Percentiles rank a stretch among this genome's conserved stretches.
Evolutionary conservation across 2,329 filamentous ascomycete genomes (phyloP).

Genomic region (Penicillium freii): DNA sequence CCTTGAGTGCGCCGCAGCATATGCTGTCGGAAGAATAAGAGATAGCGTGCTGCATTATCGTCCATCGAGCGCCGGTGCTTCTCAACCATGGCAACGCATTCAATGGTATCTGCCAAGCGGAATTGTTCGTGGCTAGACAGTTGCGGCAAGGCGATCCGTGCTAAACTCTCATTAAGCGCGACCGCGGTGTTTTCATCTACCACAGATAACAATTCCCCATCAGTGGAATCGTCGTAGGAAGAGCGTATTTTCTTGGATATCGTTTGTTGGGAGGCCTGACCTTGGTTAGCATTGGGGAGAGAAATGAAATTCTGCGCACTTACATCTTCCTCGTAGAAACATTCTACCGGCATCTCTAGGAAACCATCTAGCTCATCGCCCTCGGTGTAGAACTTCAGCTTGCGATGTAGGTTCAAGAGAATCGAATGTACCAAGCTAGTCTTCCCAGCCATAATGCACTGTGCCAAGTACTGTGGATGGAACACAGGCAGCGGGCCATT

Average conservation of each 20-base stretch:
- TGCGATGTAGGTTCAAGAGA: constrained; percentile 68
- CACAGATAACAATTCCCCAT: constrained; percentile 56
- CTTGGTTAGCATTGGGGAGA: constrained; percentile 19
- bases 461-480: constrained; percentile 84
- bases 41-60: constrained; percentile 81
- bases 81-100: constrained; percentile 80
- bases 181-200: constrained; percentile 71
- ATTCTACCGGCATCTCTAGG: constrained; percentile 57
- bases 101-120: constrained; percentile 76
- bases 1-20: constrained; percentile 66
- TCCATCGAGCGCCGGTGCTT: constrained; percentile 86
- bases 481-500: constrained; percentile 88
- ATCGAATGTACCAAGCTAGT: constrained; percentile 67
- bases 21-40: constrained; percentile 83
- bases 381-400: constrained; percentile 77
- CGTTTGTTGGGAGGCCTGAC: constrained; percentile 39
- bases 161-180: constrained; percentile 73
- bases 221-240: constrained; percentile 52
- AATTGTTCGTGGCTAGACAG: constrained; percentile 85
- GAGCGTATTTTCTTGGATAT: constrained; percentile 51
- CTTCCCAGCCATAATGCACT: constrained; percentile 82
- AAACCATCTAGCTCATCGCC: constrained; percentile 79
- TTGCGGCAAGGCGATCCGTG: constrained; percentile 70
- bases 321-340: constrained; percentile 51
- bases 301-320: constrained; percentile 12